Percentiles rank a stretch among this genome's conserved stretches.
Conservation (phyloP, 805 yeast genomes). For the Suhomyces canberraensis region DNA sequence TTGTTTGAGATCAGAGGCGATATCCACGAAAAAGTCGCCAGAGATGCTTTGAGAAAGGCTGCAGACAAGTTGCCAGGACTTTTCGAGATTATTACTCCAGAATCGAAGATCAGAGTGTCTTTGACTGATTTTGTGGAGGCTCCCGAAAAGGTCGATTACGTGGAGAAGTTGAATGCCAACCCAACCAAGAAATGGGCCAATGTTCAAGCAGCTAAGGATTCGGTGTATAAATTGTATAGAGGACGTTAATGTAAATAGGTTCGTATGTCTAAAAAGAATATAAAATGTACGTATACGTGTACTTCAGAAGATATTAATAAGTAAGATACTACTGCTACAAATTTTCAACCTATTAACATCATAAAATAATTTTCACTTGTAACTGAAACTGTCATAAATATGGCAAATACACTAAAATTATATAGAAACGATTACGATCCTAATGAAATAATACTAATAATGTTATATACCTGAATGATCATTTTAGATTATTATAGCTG, state of each 20-base stretch:
- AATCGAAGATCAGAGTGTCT: conserved; percentile 69
- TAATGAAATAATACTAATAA: too few relatives aligned
- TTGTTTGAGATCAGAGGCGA: conserved; percentile 79
- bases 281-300: neutral
- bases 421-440: too few relatives aligned
- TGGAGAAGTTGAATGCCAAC: conserved; percentile 48
- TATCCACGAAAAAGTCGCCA: conserved; percentile 85
- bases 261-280: neutral
- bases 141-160: conserved; percentile 49
- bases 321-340: too few relatives aligned
- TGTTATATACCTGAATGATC: too few relatives aligned
- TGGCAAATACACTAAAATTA: too few relatives aligned
- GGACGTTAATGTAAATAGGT: conserved; percentile 45
- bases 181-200: conserved; percentile 69
- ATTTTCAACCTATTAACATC: too few relatives aligned
- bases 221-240: conserved; percentile 56
- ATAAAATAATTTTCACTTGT: too few relatives aligned
- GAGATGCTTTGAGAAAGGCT: conserved; percentile 87
- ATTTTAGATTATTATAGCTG: too few relatives aligned
- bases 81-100: conserved; percentile 74
- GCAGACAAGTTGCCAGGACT: conserved; percentile 89
- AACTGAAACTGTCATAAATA: too few relatives aligned
- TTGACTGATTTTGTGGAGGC: conserved; percentile 51
- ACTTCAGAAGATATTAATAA: too few relatives aligned
- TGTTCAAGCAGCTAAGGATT: conserved; percentile 46